phyloP scores from a whole-genome alignment of 148 eudicot species.

The Rhododendron ovatum region DNA sequence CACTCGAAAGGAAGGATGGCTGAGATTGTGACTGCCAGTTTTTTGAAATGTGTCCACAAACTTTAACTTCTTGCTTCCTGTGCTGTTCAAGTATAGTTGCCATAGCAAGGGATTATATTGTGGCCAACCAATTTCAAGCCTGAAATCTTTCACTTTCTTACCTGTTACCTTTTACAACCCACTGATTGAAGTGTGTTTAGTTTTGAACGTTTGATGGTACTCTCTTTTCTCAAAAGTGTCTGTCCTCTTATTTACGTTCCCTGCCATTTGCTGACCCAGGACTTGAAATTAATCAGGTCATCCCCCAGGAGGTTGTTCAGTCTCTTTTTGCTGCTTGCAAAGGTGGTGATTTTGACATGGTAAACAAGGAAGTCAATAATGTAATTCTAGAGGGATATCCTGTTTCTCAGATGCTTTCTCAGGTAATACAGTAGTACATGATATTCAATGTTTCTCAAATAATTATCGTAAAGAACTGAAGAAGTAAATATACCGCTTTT shows the following conservation, averaged over 20 bases:
- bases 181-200: neutral
- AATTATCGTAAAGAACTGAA: constrained; percentile 16
- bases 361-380: constrained; percentile 78
- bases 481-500: neutral
- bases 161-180: neutral
- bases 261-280: neutral
- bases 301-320: constrained; percentile 69
- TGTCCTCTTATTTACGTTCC: neutral
- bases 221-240: neutral
- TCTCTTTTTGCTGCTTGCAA: constrained; percentile 69
- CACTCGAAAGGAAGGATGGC: neutral
- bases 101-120: neutral
- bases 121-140: neutral
- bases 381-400: constrained; percentile 91
- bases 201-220: neutral
- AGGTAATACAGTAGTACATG: constrained; percentile 47
- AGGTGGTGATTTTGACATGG: constrained; percentile 79
- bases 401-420: constrained; percentile 84
- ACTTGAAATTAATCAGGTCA: constrained; percentile 47
- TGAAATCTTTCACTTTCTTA: neutral
- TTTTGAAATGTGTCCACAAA: neutral
- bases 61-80: neutral
- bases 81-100: neutral
- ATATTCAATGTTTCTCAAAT: neutral
- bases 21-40: neutral